A percentile compares a stretch with the other conserved stretches of the same genome.
These are phyloP conservation scores for Neofusicoccum laricinum DNA, from an alignment of 2,329 filamentous ascomycete species.

Conservation along the genomic window DNA sequence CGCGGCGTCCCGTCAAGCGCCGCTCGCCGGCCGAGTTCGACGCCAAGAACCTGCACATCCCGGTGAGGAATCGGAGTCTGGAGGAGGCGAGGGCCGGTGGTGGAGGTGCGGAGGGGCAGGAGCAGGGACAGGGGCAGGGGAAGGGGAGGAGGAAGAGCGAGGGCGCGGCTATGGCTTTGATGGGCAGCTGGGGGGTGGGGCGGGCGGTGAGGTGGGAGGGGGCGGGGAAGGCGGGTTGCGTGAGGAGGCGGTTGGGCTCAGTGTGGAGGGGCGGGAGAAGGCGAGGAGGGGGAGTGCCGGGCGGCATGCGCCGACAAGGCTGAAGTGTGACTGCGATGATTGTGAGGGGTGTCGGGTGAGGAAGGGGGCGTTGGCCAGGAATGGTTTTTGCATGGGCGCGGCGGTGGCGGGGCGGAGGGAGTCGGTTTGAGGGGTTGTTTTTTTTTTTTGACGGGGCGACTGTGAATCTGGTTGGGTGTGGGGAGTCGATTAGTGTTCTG, in stretches of 20 bases:
- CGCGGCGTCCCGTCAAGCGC: not conserved
- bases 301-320: not conserved
- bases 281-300: not conserved
- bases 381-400: conserved; percentile 4
- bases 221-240: not conserved
- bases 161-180: not conserved
- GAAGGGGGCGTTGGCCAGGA: not conserved
- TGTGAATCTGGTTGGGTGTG: not conserved
- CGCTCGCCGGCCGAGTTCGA: not conserved
- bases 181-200: not conserved
- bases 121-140: not conserved
- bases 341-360: conserved; percentile 7
- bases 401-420: not conserved
- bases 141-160: not conserved
- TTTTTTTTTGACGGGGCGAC: not conserved
- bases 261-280: not conserved
- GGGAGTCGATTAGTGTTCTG: not conserved
- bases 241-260: not conserved
- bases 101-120: not conserved
- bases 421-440: not conserved
- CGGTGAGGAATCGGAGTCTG: not conserved
- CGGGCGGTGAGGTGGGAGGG: not conserved
- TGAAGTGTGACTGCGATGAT: conserved; percentile 10
- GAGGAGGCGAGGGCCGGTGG: not conserved
- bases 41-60: not conserved